Percentiles rank a stretch among this genome's conserved stretches.
Conservation (phyloP, 169 alveolate species). For the Plasmodium blacklocki region DNA sequence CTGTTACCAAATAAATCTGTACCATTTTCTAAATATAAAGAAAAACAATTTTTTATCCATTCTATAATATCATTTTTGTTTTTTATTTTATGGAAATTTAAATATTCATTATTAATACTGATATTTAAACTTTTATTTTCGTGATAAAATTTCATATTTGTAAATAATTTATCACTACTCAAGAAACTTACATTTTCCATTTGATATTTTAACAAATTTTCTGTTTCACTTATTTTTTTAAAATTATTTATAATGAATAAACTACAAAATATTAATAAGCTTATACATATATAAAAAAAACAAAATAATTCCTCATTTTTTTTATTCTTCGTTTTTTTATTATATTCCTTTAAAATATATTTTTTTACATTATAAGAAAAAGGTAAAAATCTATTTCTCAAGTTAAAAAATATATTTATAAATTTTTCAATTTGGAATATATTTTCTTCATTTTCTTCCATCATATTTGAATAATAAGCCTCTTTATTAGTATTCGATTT, state of each 20-base stretch:
- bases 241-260: conserved; percentile 45
- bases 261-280: conserved; percentile 23
- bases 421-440: conserved; percentile 57
- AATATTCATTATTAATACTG: conserved; percentile 14
- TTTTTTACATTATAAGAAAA: conserved; percentile 65
- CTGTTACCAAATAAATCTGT: not conserved
- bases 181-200: conserved; percentile 43
- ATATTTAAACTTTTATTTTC: conserved; percentile 44
- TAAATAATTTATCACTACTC: conserved; percentile 7
- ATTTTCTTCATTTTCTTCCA: conserved; percentile 16
- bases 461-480: not conserved
- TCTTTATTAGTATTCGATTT: conserved; percentile 14
- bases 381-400: conserved; percentile 26
- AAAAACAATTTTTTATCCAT: conserved; percentile 47
- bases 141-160: conserved; percentile 27
- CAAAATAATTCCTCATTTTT: conserved; percentile 1
- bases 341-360: conserved; percentile 50
- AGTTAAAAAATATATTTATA: conserved; percentile 36
- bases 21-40: conserved; percentile 27
- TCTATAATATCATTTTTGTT: conserved; percentile 24
- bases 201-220: conserved; percentile 51
- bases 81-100: conserved; percentile 44
- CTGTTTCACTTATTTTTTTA: conserved; percentile 40
- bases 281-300: conserved; percentile 30
- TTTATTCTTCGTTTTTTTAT: conserved; percentile 10